Evolutionary conservation across 495 filamentous ascomycete genomes (phyloP), one percentile per base, ranked within the genome.

Genomic region (Eremomyces bilateralis): DNA sequence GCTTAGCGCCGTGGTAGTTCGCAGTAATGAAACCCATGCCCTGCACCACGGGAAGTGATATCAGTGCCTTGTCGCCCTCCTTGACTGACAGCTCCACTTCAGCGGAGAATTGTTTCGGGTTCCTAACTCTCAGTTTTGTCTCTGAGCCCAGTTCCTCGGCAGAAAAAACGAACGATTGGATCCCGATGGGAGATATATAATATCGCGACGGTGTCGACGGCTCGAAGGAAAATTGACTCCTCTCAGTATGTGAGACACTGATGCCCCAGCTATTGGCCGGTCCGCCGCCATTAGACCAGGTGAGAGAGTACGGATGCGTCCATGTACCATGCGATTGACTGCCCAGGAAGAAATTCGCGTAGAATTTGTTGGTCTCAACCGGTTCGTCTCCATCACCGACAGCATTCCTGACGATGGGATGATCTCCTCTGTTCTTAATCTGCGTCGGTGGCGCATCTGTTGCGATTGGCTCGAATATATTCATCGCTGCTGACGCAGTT

Each of bases 141-240:
- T 54, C 57, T 5, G 48, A 37, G 0, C 58, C 65, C 20, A 97
- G 63, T 46, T 92, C 83, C 0, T 54, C 39, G 1, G 84, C 88
- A 1, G 80, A 84, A 18, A 95, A 52, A 20, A 77, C 68, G 2
- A 94, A 41, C 4, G 76, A 78, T 41, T 83, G 76, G 22, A 92
- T 71, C 0, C 81, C 81, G 22, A 84, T 59, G 0, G 90, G 85
- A 42, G 74, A 80, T 48, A 79, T 65, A 36, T 79, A 94, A 45
- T 77, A 94, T 15, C 63, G 53, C 4, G 62, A 53, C 4, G 72
- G 68, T 6, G 62, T 64, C 1, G 69, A 74, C n/a, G 54, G 46
- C 3, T 73, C 81, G 36, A 61, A 76, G 4, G 73, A 72, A 20
- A 73, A 53, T 50, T 82, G 67, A 38, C 57, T 51, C 2, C 61